Percentiles rank a stretch among this genome's conserved stretches.
Conservation (phyloP, 2,329 filamentous ascomycete genomes). For the Fragosphaeria purpurea region DNA sequence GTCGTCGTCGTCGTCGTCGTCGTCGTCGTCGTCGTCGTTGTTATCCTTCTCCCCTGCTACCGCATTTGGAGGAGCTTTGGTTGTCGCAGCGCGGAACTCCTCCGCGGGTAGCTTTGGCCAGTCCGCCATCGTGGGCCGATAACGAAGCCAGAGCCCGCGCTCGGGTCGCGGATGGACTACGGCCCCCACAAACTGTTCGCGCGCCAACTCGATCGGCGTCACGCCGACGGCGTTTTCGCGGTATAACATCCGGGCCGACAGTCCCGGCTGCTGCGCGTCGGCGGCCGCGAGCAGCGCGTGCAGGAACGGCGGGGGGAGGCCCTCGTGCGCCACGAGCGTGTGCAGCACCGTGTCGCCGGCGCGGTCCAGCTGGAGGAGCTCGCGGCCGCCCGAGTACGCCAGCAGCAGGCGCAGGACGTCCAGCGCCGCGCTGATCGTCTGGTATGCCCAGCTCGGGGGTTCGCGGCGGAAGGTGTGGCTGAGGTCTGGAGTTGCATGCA, state of each 20-base stretch:
- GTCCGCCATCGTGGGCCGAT: background rate
- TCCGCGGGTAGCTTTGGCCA: background rate
- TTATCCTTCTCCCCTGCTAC: too few species aligned
- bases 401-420: conserved; percentile 40
- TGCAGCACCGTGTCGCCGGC: conserved; percentile 58
- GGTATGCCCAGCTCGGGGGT: conserved; percentile 11
- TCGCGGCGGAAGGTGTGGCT: too few species aligned
- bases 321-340: conserved; percentile 32
- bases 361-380: conserved; percentile 50
- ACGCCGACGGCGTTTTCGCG: conserved; percentile 68
- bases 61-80: too few species aligned
- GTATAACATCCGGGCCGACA: conserved; percentile 37
- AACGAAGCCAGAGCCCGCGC: too few species aligned
- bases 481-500: too few species aligned
- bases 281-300: conserved; percentile 46
- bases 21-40: too few species aligned
- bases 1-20: too few species aligned
- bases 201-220: conserved; percentile 59
- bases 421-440: conserved; percentile 21
- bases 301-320: conserved; percentile 26
- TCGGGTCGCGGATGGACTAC: conserved; percentile 17
- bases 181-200: conserved; percentile 39
- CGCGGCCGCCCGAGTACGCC: conserved; percentile 41
- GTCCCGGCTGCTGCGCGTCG: conserved; percentile 15
- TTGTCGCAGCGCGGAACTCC: background rate